Conservation (phyloP, 176 grass and related monocot genomes). For the Carex myosuroides region DNA sequence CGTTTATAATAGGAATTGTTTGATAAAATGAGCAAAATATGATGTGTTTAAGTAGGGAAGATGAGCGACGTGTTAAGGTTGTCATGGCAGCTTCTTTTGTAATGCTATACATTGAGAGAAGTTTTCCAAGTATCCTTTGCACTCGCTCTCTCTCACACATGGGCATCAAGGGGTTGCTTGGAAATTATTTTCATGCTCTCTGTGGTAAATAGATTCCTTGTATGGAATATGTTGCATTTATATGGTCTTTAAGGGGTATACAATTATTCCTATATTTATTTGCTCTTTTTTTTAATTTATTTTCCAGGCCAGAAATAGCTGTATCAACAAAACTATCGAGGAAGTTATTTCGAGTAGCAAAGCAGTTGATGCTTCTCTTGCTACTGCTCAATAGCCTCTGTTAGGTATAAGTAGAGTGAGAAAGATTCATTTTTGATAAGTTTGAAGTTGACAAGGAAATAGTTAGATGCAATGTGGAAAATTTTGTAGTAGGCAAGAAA, state of each 20-base stretch:
- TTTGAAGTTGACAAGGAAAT: background rate
- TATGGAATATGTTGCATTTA: background rate
- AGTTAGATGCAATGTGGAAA: background rate
- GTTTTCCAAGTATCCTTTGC: background rate
- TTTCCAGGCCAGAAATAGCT: constrained; percentile 14
- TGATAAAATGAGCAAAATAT: too few relatives aligned
- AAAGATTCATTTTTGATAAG: background rate
- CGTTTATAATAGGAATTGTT: background rate
- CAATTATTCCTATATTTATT: background rate
- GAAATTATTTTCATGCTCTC: background rate
- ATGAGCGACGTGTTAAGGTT: background rate
- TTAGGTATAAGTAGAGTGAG: background rate
- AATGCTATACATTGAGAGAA: background rate
- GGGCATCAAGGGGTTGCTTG: background rate
- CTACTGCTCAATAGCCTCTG: background rate
- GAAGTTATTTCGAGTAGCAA: constrained; percentile 16
- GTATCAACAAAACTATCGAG: constrained; percentile 24
- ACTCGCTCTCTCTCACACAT: background rate
- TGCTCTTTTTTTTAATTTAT: background rate
- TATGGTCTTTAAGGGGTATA: background rate
- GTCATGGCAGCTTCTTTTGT: background rate
- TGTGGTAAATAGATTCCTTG: background rate
- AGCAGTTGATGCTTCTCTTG: background rate
- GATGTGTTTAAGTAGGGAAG: background rate
- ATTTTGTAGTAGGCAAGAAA: background rate